phyloP scores from a whole-genome alignment of 2,329 filamentous ascomycete genomes.

The Aspergillus pseudoglaucus region DNA sequence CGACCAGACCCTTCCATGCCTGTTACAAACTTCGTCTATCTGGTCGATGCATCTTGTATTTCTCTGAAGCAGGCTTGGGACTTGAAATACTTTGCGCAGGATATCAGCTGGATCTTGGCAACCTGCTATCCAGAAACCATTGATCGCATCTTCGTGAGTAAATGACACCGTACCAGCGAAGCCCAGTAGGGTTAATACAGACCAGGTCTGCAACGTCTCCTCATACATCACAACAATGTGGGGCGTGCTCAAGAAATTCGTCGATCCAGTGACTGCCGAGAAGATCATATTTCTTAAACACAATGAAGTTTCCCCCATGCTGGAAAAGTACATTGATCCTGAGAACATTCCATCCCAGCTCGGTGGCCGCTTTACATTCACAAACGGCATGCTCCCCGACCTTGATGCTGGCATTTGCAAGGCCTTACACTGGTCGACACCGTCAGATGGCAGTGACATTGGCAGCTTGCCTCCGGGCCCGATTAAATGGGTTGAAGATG shows the following conservation, averaged over 20 bases:
- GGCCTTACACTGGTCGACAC: slow-evolving; percentile 2
- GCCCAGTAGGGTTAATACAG: not conserved
- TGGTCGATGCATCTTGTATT: slow-evolving; percentile 16
- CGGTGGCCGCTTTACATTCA: slow-evolving; percentile 14
- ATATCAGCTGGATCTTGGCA: slow-evolving; percentile 17
- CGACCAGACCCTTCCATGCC: slow-evolving; percentile 2
- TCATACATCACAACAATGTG: slow-evolving; percentile 18
- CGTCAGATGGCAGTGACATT: not conserved
- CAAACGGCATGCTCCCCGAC: slow-evolving; percentile 14
- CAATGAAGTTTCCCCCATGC: slow-evolving; percentile 8
- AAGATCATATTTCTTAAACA: slow-evolving; percentile 16
- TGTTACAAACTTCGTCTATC: slow-evolving; percentile 12
- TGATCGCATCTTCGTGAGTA: slow-evolving; percentile 13
- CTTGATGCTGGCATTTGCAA: slow-evolving; percentile 9
- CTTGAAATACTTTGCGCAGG: slow-evolving; percentile 13
- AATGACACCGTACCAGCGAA: not conserved
- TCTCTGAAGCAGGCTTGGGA: slow-evolving; percentile 17
- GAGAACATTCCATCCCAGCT: slow-evolving; percentile 15
- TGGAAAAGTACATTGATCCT: slow-evolving; percentile 12
- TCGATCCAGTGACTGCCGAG: slow-evolving; percentile 20
- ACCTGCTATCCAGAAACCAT: slow-evolving; percentile 24
- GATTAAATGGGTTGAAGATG: slow-evolving; percentile 13
- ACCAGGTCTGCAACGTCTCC: slow-evolving; percentile 20
- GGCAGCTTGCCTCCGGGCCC: slow-evolving; percentile 11
- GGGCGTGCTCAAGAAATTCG: slow-evolving; percentile 16